Conservation (phyloP, 371 early-diverging fungal genomes). For the Lichtheimia ornata region DNA sequence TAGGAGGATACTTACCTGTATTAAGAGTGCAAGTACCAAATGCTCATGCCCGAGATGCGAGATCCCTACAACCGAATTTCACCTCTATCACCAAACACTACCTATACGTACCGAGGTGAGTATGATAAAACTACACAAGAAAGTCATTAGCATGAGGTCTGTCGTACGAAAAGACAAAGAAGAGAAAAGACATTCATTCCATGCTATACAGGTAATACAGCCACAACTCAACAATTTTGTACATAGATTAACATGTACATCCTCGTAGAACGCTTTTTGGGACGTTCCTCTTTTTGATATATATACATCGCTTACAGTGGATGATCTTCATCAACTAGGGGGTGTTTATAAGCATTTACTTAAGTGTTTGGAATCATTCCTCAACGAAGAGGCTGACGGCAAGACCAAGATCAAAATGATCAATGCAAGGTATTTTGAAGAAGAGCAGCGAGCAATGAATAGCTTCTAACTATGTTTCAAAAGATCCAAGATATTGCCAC, state of each 20-base stretch:
- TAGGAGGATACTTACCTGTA: constrained; percentile 3
- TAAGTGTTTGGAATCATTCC: background rate
- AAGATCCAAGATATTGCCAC: background rate
- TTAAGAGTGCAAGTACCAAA: background rate
- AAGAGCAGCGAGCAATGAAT: too few species aligned
- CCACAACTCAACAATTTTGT: too few species aligned
- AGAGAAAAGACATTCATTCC: background rate
- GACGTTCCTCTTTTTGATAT: constrained; percentile 4
- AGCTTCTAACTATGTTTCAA: too few species aligned
- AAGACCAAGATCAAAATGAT: too few species aligned
- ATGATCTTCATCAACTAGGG: constrained; percentile 12
- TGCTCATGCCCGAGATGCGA: constrained; percentile 8
- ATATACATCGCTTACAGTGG: background rate
- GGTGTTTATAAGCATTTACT: constrained; percentile 2
- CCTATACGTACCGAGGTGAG: background rate
- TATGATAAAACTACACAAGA: background rate
- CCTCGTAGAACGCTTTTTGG: constrained; percentile 4
- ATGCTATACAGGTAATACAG: background rate
- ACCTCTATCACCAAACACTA: background rate
- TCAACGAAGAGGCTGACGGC: background rate
- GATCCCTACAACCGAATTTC: background rate
- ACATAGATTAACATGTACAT: background rate
- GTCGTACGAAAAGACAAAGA: background rate
- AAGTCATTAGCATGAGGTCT: background rate
- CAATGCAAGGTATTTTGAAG: background rate